A percentile compares a stretch with the other conserved stretches of the same genome.
Conservation (phyloP, 768 basidiomycete genomes). For the Rhizopogon vinicolor region DNA sequence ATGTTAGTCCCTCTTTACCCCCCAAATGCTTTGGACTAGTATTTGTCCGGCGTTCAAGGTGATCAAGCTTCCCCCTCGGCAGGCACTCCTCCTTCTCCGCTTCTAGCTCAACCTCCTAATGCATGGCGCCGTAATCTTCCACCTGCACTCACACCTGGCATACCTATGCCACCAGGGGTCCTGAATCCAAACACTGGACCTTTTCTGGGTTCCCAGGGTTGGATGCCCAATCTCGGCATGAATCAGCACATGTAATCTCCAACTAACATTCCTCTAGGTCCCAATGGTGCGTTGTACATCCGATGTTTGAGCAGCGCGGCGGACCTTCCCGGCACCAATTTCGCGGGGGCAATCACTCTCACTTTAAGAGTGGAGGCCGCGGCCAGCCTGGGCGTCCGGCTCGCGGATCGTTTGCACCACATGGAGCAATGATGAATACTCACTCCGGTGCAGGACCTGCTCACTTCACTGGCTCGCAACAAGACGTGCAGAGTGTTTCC, state of each 20-base stretch:
- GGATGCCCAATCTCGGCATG: conserved; percentile 21
- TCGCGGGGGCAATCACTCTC: conserved; percentile 24
- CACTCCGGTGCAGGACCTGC: background rate
- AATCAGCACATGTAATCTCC: conserved; percentile 11
- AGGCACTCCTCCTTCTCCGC: conserved; percentile 14
- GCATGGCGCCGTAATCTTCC: conserved; percentile 30
- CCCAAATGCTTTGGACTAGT: conserved; percentile 65
- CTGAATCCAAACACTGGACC: conserved; percentile 24
- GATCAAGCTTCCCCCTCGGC: conserved; percentile 13
- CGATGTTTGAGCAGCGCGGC: conserved; percentile 18
- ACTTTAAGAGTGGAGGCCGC: conserved; percentile 19
- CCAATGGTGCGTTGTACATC: conserved; percentile 9
- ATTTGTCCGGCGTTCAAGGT: conserved; percentile 30
- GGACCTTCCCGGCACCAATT: conserved; percentile 26
- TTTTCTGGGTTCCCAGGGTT: conserved; percentile 15
- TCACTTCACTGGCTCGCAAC: background rate
- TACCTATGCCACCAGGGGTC: conserved; percentile 23
- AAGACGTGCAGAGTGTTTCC: background rate
- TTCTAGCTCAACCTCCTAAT: conserved; percentile 24
- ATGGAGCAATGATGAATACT: background rate
- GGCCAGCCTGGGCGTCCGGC: conserved; percentile 14
- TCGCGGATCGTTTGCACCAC: conserved; percentile 7
- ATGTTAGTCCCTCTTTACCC: conserved; percentile 69
- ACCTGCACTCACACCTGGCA: conserved; percentile 3
- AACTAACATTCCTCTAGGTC: conserved; percentile 8